Evolutionary conservation across 768 basidiomycete genomes (phyloP), one percentile per base, ranked within the genome.

Genomic region (Cytidiella melzeri): DNA sequence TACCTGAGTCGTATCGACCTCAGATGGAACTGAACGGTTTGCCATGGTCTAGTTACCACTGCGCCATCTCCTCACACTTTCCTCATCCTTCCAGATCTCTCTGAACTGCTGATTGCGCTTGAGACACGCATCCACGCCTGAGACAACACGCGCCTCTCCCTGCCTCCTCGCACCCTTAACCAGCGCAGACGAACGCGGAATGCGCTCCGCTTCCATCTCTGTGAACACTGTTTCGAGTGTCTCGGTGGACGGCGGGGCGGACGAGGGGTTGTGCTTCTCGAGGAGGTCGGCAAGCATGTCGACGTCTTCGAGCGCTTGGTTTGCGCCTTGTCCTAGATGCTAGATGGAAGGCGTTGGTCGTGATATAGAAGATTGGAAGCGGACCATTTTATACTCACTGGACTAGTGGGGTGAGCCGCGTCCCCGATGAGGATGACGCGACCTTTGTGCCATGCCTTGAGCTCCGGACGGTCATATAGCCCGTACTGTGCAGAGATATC

Each of bases 251-350:
- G 64, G 68, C 10, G 57, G 23, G 15, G n/a, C 38, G 3, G 60
- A 54, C 25, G 53, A 45, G 0, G 69, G 62, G 48, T 66, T 65
- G 55, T 71, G 56, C 36, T 65, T 52, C 10, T 48, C 43, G 7
- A 74, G 64, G 10, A 70, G 62, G 1, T 61, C 61, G 10, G 65
- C 55, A 21, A 74, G 57, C 48, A 64, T 62, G 48, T 67, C 67
- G 21, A 67, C 58, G 52, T 74, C 73, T 51, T 73, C 72, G 50
- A 72, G 67, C 1, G 73, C 69, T 55, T 73, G 71, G 54, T 73
- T 73, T 9, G 73, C 71, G 24, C 72, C 73, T 61, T 74, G 72
- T 1, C 73, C 73, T 15, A 74, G 64, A 50, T 74, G 73, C 71
- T 73, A 48, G 20, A 10, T 13, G 27, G 15, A 42, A 1, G 25